Percentiles rank a stretch among this genome's conserved stretches.
Evolutionary conservation across 148 eudicot genomes (phyloP).

Genomic region (Arbutus unedo): DNA sequence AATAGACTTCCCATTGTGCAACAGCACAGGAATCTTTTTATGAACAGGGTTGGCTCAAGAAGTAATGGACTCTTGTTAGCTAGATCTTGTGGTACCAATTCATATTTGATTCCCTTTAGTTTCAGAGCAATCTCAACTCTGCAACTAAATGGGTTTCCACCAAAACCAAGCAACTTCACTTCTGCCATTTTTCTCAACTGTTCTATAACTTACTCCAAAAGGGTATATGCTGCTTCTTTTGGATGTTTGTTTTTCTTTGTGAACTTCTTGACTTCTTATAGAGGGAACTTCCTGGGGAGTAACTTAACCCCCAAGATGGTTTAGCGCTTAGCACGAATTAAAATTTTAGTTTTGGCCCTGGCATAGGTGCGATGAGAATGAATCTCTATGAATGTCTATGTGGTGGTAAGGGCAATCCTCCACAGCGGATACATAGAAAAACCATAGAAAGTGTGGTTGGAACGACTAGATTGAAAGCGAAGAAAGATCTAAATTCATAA

Average conservation of each 20-base stretch:
- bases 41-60: conserved; percentile 36
- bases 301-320: too few relatives aligned
- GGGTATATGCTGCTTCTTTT: not conserved
- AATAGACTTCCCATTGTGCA: conserved; percentile 41
- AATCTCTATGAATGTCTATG: too few relatives aligned
- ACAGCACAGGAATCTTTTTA: conserved; percentile 45
- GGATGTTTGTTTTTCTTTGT: not conserved
- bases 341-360: too few relatives aligned
- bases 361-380: too few relatives aligned
- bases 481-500: too few relatives aligned
- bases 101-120: conserved; percentile 30
- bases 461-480: not conserved
- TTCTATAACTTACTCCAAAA: not conserved
- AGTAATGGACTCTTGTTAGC: conserved; percentile 29
- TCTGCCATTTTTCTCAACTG: conserved; percentile 13
- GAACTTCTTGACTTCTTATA: conserved; percentile 6
- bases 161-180: conserved; percentile 23
- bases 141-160: conserved; percentile 22
- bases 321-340: too few relatives aligned
- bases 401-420: too few relatives aligned
- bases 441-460: too few relatives aligned
- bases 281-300: too few relatives aligned
- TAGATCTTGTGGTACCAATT: conserved; percentile 23
- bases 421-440: too few relatives aligned
- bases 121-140: conserved; percentile 34